phyloP scores from a whole-genome alignment of 202 grass and related monocot species.

The Dendrocalamus latiflorus region DNA sequence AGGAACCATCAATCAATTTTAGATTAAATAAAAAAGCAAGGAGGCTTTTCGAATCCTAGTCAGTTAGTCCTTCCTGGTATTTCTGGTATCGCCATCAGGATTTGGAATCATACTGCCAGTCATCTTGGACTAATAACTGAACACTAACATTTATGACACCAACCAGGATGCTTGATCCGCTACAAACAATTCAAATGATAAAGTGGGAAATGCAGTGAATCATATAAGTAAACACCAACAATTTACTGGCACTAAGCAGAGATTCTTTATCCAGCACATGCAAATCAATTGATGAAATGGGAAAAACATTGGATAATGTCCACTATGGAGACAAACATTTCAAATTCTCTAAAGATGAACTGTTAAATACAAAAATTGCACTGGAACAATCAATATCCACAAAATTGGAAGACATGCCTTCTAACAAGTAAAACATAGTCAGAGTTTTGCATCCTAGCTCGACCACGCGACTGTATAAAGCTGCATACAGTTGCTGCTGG shows the following conservation, averaged over 20 bases:
- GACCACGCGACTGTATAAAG: conserved; percentile 91
- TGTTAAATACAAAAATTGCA: background rate
- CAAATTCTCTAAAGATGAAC: background rate
- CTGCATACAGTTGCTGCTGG: conserved; percentile 55
- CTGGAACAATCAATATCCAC: background rate
- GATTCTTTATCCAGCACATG: background rate
- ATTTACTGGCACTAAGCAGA: background rate
- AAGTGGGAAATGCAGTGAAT: background rate
- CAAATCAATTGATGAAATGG: background rate
- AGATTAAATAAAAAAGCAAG: background rate
- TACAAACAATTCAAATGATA: conserved; percentile 15
- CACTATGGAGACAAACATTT: background rate
- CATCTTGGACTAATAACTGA: background rate
- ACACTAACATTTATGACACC: background rate
- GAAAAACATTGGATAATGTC: background rate
- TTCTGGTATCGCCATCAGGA: background rate
- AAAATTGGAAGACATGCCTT: conserved; percentile 35
- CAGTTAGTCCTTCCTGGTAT: background rate
- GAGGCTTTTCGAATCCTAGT: too few relatives aligned
- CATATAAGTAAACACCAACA: background rate
- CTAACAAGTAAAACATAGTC: conserved; percentile 63
- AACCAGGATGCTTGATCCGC: background rate
- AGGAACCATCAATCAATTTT: background rate
- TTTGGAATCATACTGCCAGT: background rate
- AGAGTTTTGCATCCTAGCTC: conserved; percentile 67